A percentile compares a stretch with the other conserved stretches of the same genome.
Evolutionary conservation across 345 rosid species (phyloP).

Genomic region (Euclidium syriacum): DNA sequence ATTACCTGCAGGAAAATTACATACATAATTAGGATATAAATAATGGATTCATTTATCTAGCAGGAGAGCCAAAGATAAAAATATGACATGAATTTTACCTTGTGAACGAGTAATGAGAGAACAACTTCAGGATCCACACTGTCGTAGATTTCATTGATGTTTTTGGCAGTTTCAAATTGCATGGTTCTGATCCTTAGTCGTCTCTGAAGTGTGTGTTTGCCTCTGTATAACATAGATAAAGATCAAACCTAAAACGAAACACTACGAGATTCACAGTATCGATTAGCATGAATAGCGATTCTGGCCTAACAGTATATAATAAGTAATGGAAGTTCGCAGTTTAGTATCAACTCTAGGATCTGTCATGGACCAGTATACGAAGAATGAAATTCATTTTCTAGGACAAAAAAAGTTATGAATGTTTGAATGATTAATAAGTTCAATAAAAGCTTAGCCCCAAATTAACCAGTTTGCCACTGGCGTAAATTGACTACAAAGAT

Average conservation of each 20-base stretch:
- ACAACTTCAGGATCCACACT: slow-evolving; percentile 84
- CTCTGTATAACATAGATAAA: slow-evolving; percentile 38
- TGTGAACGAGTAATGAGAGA: slow-evolving; percentile 84
- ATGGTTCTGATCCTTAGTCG: slow-evolving; percentile 86
- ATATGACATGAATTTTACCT: slow-evolving; percentile 41
- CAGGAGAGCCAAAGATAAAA: background rate
- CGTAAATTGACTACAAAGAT: background rate
- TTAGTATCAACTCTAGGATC: background rate
- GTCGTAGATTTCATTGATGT: slow-evolving; percentile 73
- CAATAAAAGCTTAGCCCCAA: background rate
- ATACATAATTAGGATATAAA: background rate
- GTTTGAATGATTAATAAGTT: background rate
- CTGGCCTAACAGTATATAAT: background rate
- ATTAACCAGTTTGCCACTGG: slow-evolving; percentile 2
- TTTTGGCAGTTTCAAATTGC: slow-evolving; percentile 69
- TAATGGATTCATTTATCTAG: background rate
- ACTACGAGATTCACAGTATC: background rate
- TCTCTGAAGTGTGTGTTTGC: slow-evolving; percentile 64
- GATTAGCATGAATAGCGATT: background rate
- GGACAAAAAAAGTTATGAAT: background rate
- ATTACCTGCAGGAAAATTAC: slow-evolving; percentile 46
- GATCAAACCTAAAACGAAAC: slow-evolving; percentile 15
- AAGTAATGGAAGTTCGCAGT: background rate
- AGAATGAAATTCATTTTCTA: background rate
- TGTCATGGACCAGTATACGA: background rate